Evolutionary conservation across 2,329 filamentous ascomycete genomes (phyloP).

Genomic region (Botrytis byssoidea): DNA sequence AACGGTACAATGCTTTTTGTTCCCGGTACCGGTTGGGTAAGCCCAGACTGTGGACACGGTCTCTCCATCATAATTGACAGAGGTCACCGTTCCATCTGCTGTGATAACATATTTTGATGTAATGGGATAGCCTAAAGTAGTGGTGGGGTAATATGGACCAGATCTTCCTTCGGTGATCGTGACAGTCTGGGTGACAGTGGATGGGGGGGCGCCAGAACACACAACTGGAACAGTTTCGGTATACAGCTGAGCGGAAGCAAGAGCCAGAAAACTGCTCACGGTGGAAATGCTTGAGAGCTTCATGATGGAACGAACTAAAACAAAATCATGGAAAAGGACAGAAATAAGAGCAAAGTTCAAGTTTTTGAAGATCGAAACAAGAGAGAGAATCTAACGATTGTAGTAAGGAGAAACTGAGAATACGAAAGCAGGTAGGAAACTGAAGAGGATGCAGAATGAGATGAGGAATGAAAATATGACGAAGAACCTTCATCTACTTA

Average conservation of each 20-base stretch:
- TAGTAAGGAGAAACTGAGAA: slow-evolving; percentile 1
- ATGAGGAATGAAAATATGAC: not conserved
- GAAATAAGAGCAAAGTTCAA: not conserved
- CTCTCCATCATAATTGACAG: not conserved
- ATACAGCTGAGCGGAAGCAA: slow-evolving; percentile 24
- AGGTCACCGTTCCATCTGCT: not conserved
- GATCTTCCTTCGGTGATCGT: not conserved
- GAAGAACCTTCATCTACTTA: not conserved
- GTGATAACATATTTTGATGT: not conserved
- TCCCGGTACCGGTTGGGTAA: slow-evolving; percentile 24
- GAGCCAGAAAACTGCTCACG: slow-evolving; percentile 22
- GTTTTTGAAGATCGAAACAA: not conserved
- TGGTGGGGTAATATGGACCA: not conserved
- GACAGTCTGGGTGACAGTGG: slow-evolving; percentile 2
- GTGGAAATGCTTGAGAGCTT: slow-evolving; percentile 29
- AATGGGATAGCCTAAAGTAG: not conserved
- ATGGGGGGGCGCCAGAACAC: not conserved
- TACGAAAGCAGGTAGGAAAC: slow-evolving; percentile 1
- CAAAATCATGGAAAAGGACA: not conserved
- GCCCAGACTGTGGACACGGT: slow-evolving; percentile 25
- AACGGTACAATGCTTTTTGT: slow-evolving; percentile 25
- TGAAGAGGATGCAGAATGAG: slow-evolving; percentile 9
- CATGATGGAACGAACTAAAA: slow-evolving; percentile 25
- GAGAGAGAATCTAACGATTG: not conserved
- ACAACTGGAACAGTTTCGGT: slow-evolving; percentile 11